A percentile compares a stretch with the other conserved stretches of the same genome.
Conservation (phyloP, 2,329 filamentous ascomycete genomes). For the Hypoxylon sp. region DNA sequence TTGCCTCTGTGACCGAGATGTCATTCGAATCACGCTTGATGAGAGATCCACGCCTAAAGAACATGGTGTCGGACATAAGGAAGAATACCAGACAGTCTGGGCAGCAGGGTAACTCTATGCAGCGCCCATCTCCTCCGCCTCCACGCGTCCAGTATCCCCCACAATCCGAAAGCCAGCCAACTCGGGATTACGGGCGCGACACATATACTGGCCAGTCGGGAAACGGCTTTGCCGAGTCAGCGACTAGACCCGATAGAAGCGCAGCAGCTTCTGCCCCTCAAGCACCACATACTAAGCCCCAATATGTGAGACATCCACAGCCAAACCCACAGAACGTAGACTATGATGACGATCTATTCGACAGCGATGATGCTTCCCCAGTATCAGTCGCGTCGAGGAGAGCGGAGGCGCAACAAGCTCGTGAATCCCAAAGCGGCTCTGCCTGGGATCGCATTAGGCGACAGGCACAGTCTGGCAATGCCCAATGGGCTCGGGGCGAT, state of each 20-base stretch:
- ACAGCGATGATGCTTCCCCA: slow-evolving; percentile 62
- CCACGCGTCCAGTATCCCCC: slow-evolving; percentile 5
- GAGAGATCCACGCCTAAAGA: slow-evolving; percentile 52
- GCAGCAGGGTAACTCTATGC: slow-evolving; percentile 12
- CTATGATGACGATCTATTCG: slow-evolving; percentile 48
- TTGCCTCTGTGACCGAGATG: slow-evolving; percentile 52
- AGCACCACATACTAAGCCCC: slow-evolving; percentile 9
- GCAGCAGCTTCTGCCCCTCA: slow-evolving; percentile 18
- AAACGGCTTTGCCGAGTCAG: slow-evolving; percentile 8
- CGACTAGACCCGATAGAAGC: slow-evolving; percentile 10
- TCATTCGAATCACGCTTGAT: slow-evolving; percentile 44
- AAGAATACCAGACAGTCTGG: slow-evolving; percentile 38
- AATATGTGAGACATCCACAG: slow-evolving; percentile 11
- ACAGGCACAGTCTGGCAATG: slow-evolving; percentile 48
- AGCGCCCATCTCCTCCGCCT: not conserved
- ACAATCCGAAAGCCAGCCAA: slow-evolving; percentile 1
- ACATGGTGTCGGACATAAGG: slow-evolving; percentile 40
- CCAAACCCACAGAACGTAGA: slow-evolving; percentile 19
- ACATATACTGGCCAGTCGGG: slow-evolving; percentile 17
- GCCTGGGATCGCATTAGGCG: slow-evolving; percentile 64
- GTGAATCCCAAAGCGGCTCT: slow-evolving; percentile 51
- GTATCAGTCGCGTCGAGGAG: slow-evolving; percentile 54
- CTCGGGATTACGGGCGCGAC: slow-evolving; percentile 20
- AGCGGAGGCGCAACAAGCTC: slow-evolving; percentile 42
- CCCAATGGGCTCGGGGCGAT: slow-evolving; percentile 48